Base-by-base conservation (phyloP, 164 flowering plant genomes). In the Euptelea pleiosperma region DNA sequence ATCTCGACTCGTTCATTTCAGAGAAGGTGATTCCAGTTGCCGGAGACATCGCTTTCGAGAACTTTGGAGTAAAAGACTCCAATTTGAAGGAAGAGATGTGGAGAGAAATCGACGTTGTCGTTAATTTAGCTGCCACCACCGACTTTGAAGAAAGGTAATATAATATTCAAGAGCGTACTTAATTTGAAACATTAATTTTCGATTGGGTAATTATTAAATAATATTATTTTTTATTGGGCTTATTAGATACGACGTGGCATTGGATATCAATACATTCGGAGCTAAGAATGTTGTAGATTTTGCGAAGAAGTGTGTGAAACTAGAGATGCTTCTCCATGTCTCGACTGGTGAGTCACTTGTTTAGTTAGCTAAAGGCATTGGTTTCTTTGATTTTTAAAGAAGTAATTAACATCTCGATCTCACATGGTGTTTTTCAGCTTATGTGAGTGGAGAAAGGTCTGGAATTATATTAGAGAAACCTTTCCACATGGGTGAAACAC, bases 111-210 rank as follows among this genome's bases (percentile, higher is more conserved):
- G 80, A 84, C 8, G 15, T 75, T 12, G 66, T 86, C 7, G 58
- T 81, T 14, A 82, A 84, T 55, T 56, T 71, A 28, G 94, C 94
- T 68, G 94, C 94, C 15, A 77, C 82, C 0, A 78, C 82, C 40
- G 71, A 75, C 40, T 86, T 86, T 68, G 80, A 80, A 55, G 81
- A 73, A 37, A 80, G 84, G 83, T 74, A 57, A 25, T 33, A n/a
- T n/a, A n/a, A n/a, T n/a, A n/a, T n/a, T n/a, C n/a, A n/a, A n/a
- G n/a, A n/a, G n/a, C n/a, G n/a, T n/a, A n/a, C n/a, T n/a, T n/a
- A n/a, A n/a, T n/a, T n/a, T n/a, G n/a, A n/a, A n/a, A 6, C 8
- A 22, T 26, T 6, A 8, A 50, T 60, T 36, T 9, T 11, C 2
- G 25, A 22, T 44, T 39, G n/a, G 15, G 11, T 39, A 39, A 39